Evolutionary conservation across 208 protist species (phyloP).

Genomic region (Balamuthia mandrillaris): DNA sequence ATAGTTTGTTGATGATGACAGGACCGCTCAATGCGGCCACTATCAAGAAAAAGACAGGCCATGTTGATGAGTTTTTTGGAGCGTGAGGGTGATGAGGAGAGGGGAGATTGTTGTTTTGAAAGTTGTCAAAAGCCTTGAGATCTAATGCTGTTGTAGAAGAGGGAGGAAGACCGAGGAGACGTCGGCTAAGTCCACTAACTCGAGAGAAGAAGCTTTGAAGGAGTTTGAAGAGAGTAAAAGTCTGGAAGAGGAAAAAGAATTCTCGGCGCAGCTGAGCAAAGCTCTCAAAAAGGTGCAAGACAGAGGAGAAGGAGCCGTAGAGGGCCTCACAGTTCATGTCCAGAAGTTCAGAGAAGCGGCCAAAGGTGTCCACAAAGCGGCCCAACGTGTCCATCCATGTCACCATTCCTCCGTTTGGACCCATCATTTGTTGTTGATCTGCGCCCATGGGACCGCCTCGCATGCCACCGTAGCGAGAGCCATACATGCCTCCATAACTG

Average conservation of each 20-base stretch:
- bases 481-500: constrained; percentile 33
- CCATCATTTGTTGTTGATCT: not conserved
- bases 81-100: not conserved
- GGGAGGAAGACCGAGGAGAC: not conserved
- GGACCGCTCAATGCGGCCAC: constrained; percentile 27
- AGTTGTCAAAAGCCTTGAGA: not conserved
- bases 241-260: constrained; percentile 43
- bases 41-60: not conserved
- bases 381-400: constrained; percentile 42
- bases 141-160: constrained; percentile 28
- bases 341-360: constrained; percentile 42
- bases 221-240: constrained; percentile 46
- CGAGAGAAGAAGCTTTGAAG: constrained; percentile 38
- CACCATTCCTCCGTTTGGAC: not conserved
- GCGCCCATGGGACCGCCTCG: not conserved
- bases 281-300: constrained; percentile 44
- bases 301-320: constrained; percentile 51
- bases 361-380: constrained; percentile 46
- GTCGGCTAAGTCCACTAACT: too few species aligned
- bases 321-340: constrained; percentile 57
- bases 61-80: not conserved
- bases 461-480: not conserved
- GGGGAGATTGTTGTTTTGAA: not conserved
- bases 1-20: not conserved
- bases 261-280: constrained; percentile 45